A percentile compares a stretch with the other conserved stretches of the same genome.
Conservation (phyloP, 306 rosid species). For the Dalbergia cochinchinensis region DNA sequence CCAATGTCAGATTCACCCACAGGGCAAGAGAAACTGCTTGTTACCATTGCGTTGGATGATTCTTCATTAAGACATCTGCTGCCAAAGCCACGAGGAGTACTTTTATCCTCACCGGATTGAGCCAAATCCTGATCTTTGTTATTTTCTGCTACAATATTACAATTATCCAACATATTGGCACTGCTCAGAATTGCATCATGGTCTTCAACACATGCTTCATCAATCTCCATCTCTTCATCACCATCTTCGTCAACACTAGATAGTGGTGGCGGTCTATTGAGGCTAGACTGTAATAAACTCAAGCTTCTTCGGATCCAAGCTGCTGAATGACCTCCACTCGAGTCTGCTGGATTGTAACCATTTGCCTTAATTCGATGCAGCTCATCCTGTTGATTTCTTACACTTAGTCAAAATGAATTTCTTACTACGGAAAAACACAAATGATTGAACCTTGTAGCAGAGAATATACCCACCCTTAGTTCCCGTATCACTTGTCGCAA, state of each 20-base stretch:
- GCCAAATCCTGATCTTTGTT: conserved; percentile 48
- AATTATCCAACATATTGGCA: conserved; percentile 30
- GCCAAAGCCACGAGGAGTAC: conserved; percentile 48
- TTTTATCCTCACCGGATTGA: conserved; percentile 42
- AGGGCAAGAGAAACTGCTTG: conserved; percentile 44
- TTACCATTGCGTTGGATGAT: conserved; percentile 48
- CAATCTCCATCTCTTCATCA: conserved; percentile 99
- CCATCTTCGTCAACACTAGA: conserved; percentile 79
- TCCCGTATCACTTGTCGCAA: conserved; percentile 92
- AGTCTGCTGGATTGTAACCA: conserved; percentile 64
- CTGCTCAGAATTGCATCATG: conserved; percentile 37
- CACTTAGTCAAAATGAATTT: conserved; percentile 37
- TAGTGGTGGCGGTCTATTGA: conserved; percentile 62
- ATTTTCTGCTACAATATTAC: conserved; percentile 48
- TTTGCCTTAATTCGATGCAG: conserved; percentile 80
- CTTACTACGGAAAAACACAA: conserved; percentile 33
- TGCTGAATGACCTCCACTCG: conserved; percentile 81
- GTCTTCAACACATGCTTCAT: conserved; percentile 80
- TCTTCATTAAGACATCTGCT: conserved; percentile 55
- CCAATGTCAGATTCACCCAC: conserved; percentile 53
- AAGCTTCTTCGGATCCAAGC: conserved; percentile 96
- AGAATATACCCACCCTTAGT: conserved; percentile 89
- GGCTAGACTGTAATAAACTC: conserved; percentile 72
- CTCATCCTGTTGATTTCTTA: conserved; percentile 76
- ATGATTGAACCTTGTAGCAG: conserved; percentile 26